Percentiles rank a stretch among this genome's conserved stretches.
These are phyloP conservation scores for Kuraishia piskuri DNA, from an alignment of 805 yeast species.

Conservation along the genomic window DNA sequence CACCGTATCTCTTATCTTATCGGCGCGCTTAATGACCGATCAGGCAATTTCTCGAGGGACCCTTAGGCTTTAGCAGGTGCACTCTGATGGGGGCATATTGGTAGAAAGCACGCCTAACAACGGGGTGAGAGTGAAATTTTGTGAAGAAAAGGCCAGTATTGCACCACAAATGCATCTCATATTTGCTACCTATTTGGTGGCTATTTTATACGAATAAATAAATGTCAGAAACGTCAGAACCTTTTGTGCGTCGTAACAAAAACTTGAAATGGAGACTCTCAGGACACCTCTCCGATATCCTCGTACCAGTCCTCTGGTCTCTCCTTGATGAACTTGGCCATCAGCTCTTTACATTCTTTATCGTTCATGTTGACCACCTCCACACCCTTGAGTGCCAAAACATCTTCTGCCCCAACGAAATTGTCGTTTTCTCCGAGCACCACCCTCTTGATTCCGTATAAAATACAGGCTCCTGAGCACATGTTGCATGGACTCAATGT, in stretches of 20 bases:
- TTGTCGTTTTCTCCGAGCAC: conserved; percentile 86
- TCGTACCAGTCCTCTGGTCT: conserved; percentile 76
- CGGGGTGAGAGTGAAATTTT: background rate
- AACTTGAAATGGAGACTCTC: background rate
- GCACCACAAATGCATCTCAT: too few relatives aligned
- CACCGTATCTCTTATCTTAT: background rate
- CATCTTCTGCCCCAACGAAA: conserved; percentile 77
- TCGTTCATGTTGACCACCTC: conserved; percentile 58
- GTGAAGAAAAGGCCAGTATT: too few relatives aligned
- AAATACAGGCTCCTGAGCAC: conserved; percentile 90
- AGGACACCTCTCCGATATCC: conserved; percentile 52
- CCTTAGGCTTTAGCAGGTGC: background rate
- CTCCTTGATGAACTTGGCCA: conserved; percentile 72
- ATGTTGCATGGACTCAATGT: conserved; percentile 89
- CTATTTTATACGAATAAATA: too few relatives aligned
- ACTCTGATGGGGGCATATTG: background rate
- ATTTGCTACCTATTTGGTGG: too few relatives aligned
- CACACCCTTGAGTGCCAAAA: conserved; percentile 57
- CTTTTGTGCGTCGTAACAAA: background rate
- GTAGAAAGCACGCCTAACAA: background rate
- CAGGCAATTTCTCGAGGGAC: background rate
- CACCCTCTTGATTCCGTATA: conserved; percentile 82
- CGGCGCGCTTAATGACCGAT: background rate
- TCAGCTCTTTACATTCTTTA: conserved; percentile 55
- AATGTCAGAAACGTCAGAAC: background rate